These are phyloP conservation scores for Kentomonas sorsogonicus DNA, from an alignment of 208 protist genomes.

Conservation along the genomic window DNA sequence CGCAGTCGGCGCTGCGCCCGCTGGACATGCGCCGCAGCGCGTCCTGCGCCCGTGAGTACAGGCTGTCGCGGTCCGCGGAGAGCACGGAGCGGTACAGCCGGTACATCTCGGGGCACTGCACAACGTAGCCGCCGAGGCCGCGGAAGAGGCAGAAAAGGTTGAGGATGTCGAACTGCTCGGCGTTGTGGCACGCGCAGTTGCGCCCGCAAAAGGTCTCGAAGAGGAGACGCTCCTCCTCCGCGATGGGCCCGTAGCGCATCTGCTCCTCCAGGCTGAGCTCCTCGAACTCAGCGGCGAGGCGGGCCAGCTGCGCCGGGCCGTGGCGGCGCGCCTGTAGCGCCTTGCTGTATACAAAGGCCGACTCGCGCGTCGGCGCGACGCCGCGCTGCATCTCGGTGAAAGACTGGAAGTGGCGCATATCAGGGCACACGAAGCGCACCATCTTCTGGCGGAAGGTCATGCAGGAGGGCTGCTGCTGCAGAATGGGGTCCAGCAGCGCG, in stretches of 20 bases:
- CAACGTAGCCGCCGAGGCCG: constrained; percentile 24
- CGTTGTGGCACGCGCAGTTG: constrained; percentile 39
- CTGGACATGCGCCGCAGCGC: constrained; percentile 30
- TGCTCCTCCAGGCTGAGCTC: constrained; percentile 23
- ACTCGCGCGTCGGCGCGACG: constrained; percentile 56
- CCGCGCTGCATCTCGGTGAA: constrained; percentile 78
- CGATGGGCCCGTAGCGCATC: constrained; percentile 61
- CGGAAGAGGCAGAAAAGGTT: constrained; percentile 52
- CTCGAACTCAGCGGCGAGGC: constrained; percentile 29
- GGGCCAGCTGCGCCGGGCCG: constrained; percentile 15
- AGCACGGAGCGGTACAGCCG: constrained; percentile 41
- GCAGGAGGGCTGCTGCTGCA: too few relatives aligned
- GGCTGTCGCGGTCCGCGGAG: constrained; percentile 53
- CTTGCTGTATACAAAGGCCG: constrained; percentile 35
- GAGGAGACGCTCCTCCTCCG: constrained; percentile 35
- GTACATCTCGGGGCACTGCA: constrained; percentile 12
- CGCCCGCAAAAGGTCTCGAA: constrained; percentile 72
- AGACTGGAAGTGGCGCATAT: constrained; percentile 65
- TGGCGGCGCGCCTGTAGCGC: constrained; percentile 21
- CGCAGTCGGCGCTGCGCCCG: constrained; percentile 61
- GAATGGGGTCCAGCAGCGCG: too few relatives aligned
- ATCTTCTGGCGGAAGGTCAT: too few relatives aligned
- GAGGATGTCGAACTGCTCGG: constrained; percentile 60
- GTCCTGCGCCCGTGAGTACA: constrained; percentile 50
- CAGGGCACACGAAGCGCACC: constrained; percentile 25